Evolutionary conservation across 331 rosid species (phyloP).

Genomic region (Malus hybrid): DNA sequence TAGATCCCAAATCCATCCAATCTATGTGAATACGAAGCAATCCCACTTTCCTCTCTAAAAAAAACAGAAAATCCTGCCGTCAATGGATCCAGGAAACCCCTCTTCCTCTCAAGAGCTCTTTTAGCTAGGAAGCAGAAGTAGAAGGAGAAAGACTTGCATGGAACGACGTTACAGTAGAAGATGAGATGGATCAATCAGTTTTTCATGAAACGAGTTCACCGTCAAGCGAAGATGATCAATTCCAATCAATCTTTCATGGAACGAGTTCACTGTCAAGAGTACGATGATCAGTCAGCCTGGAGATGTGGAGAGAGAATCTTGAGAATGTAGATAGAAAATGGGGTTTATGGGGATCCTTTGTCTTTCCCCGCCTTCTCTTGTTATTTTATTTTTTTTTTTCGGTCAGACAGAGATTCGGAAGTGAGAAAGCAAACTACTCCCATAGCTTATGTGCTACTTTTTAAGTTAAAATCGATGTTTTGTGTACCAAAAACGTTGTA

Average conservation of each 20-base stretch:
- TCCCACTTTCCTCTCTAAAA: neutral
- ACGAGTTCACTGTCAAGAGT: too few relatives aligned
- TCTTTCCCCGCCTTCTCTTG: constrained; percentile 21
- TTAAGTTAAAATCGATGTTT: neutral
- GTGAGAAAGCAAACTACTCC: constrained; percentile 20
- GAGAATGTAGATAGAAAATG: constrained; percentile 21
- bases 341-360: constrained; percentile 14
- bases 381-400: neutral
- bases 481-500: neutral
- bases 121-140: neutral
- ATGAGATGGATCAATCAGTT: too few relatives aligned
- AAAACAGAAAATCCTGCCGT: neutral
- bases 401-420: constrained; percentile 12
- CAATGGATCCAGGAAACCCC: neutral
- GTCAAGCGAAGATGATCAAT: too few relatives aligned
- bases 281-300: too few relatives aligned
- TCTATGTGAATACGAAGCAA: neutral
- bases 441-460: neutral
- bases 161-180: too few relatives aligned
- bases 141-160: too few relatives aligned
- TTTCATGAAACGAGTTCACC: too few relatives aligned
- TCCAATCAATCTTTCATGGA: too few relatives aligned
- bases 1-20: neutral
- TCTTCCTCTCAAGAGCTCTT: neutral
- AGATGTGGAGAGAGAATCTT: neutral